Evolutionary conservation across 2,329 filamentous ascomycete species (phyloP).

Genomic region (Triangularia setosa): DNA sequence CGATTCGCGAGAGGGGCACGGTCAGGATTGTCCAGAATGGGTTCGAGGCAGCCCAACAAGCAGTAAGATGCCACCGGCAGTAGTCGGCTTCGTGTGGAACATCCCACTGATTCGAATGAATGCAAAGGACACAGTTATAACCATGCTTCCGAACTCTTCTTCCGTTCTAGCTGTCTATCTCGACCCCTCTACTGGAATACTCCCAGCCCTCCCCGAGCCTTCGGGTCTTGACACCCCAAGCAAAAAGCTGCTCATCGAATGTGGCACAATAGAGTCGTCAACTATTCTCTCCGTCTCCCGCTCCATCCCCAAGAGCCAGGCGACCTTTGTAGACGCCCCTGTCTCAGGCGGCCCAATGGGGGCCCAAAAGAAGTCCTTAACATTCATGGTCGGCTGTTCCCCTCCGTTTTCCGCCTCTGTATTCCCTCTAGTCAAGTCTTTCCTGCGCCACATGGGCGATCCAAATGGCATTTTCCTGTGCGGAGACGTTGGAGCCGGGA

Average conservation of each 20-base stretch:
- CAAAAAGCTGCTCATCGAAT: conserved; percentile 31
- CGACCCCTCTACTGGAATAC: conserved; percentile 31
- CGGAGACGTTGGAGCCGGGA: conserved; percentile 57
- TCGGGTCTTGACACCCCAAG: background rate
- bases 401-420: conserved; percentile 41
- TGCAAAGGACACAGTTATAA: conserved; percentile 36
- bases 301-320: conserved; percentile 17
- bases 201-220: conserved; percentile 29
- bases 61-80: conserved; percentile 25
- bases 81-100: background rate
- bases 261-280: conserved; percentile 31
- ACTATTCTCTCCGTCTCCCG: conserved; percentile 48
- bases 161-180: conserved; percentile 38
- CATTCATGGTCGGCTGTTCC: conserved; percentile 35
- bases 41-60: conserved; percentile 35
- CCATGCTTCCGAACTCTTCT: conserved; percentile 37
- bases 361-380: conserved; percentile 32
- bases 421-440: conserved; percentile 51
- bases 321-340: conserved; percentile 35
- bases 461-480: conserved; percentile 53
- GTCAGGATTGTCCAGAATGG: conserved; percentile 35
- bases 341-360: conserved; percentile 36
- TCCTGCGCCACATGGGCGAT: conserved; percentile 56
- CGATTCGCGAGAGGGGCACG: conserved; percentile 28
- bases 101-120: background rate